A percentile compares a stretch with the other conserved stretches of the same genome.
phyloP scores from a whole-genome alignment of 805 yeast genomes.

The Kodamaea hsintzibuensis region DNA sequence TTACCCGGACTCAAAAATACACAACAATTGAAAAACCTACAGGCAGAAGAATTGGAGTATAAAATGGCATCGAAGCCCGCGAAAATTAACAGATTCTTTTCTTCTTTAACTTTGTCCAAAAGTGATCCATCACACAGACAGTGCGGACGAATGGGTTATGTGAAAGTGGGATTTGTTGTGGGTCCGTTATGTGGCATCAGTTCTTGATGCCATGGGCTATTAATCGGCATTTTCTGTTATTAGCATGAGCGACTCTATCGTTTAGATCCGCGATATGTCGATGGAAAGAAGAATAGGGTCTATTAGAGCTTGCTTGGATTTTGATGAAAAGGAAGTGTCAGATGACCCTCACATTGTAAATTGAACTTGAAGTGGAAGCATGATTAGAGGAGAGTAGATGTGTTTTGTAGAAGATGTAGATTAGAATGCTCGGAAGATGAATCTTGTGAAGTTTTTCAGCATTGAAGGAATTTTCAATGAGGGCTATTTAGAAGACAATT shows the following conservation, averaged over 20 bases:
- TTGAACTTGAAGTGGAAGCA: background rate
- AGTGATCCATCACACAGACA: slow-evolving; percentile 69
- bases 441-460: no score
- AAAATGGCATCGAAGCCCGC: slow-evolving; percentile 5
- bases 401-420: no score
- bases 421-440: no score
- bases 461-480: no score
- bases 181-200: slow-evolving; percentile 24
- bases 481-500: no score
- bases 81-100: slow-evolving; percentile 12
- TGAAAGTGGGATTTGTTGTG: slow-evolving; percentile 9
- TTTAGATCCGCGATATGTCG: slow-evolving; percentile 44
- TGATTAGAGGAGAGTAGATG: no score
- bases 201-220: slow-evolving; percentile 27
- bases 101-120: slow-evolving; percentile 62
- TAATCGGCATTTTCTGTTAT: slow-evolving; percentile 9
- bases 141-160: slow-evolving; percentile 48
- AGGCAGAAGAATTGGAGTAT: slow-evolving; percentile 4
- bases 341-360: slow-evolving; percentile 40
- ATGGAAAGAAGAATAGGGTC: slow-evolving; percentile 46
- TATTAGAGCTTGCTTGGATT: slow-evolving; percentile 53
- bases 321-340: slow-evolving; percentile 55
- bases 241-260: slow-evolving; percentile 21
- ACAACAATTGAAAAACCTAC: background rate
- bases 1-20: slow-evolving; percentile 15